Evolutionary conservation across 208 protist species (phyloP), one percentile per base, ranked within the genome.

Genomic region (Leishmania lainsoni): DNA sequence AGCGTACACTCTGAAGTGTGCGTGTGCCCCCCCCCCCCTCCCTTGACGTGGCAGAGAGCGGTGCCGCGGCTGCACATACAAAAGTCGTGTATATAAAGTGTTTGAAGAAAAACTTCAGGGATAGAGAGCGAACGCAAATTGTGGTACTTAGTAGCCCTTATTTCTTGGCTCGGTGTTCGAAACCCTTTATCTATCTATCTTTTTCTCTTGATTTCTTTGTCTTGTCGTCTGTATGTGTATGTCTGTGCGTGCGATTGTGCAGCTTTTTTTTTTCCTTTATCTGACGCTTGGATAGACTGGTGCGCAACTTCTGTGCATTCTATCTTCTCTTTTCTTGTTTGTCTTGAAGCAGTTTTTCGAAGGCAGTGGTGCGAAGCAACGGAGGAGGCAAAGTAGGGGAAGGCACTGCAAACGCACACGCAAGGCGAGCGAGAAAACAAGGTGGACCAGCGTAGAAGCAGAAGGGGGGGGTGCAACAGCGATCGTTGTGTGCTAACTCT

Each of bases 61-160:
- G 68, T 20, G 68, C 68, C 68, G 8, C 68, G 2, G 45, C 68
- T 22, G 52, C 22, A 72, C 42, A 72, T 51, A 72, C 12, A 51
- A 45, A 72, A 52, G 68, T 72, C 35, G 68, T 72, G 68, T 6
- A 72, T 6, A 72, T 17, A 72, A 72, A n/a, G 45, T 14, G 20
- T 79, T 79, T 17, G 6, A 32, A 6, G 3, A 35, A 22, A 0
- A 51, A 32, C 2, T 49, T 52, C 3, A 3, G 14, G 8, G 35
- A 51, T 12, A 51, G 68, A 72, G 68, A 48, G 32, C 22, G 68
- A 72, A 42, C 39, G 45, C 22, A n/a, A 52, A 72, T 72, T 51
- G 68, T 5, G 35, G 20, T n/a, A 5, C 22, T 0, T 51, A 72
- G 3, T 51, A 29, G 68, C 17, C 26, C 26, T 52, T 52, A 42